These are phyloP conservation scores for Quercus suber DNA, from an alignment of 306 rosid species.

Conservation along the genomic window DNA sequence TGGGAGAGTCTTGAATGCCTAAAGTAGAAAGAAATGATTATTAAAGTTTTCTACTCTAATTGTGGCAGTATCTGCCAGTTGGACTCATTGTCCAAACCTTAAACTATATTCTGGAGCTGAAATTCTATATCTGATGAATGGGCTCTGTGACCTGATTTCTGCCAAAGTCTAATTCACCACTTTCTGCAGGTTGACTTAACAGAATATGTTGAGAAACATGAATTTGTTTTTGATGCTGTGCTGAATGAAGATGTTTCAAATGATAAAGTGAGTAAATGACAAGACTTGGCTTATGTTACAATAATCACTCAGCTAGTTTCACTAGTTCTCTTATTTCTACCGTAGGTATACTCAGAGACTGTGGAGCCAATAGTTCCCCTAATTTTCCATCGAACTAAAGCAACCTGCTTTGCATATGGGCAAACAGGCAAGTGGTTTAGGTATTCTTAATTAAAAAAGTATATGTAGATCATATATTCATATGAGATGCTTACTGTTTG, in stretches of 20 bases:
- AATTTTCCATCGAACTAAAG: conserved; percentile 76
- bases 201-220: conserved; percentile 70
- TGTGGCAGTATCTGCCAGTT: not conserved
- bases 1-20: not conserved
- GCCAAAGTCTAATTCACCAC: conserved; percentile 20
- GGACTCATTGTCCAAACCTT: not conserved
- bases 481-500: not conserved
- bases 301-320: conserved; percentile 17
- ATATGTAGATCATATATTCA: not conserved
- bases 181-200: conserved; percentile 73
- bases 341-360: conserved; percentile 68
- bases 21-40: not conserved
- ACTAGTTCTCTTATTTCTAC: conserved; percentile 5
- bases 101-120: not conserved
- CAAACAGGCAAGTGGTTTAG: conserved; percentile 66
- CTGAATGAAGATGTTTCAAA: conserved; percentile 77
- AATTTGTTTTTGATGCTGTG: conserved; percentile 76
- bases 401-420: conserved; percentile 91
- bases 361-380: conserved; percentile 81
- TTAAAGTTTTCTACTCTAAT: not conserved
- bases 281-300: conserved; percentile 14
- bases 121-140: not conserved
- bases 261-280: conserved; percentile 51
- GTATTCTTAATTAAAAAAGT: conserved; percentile 13
- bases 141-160: not conserved